Conservation (phyloP, 2,329 filamentous ascomycete species). For the Fusarium algeriense region DNA sequence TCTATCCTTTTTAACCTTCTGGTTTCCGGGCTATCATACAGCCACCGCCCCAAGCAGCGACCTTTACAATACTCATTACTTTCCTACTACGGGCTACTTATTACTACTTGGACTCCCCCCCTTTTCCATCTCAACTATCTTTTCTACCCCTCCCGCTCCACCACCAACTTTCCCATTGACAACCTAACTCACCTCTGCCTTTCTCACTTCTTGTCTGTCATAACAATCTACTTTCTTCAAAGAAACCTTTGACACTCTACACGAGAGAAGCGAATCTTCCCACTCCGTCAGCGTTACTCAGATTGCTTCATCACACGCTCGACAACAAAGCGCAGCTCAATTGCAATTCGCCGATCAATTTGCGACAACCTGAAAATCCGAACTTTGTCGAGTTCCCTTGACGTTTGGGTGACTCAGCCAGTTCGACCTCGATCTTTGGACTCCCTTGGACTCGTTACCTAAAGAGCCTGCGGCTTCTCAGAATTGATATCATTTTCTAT, state of each 20-base stretch:
- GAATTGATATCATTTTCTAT: conserved; percentile 5
- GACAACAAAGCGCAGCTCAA: conserved; percentile 13
- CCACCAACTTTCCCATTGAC: conserved; percentile 45
- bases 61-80: not conserved
- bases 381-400: conserved; percentile 20
- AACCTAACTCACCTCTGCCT: conserved; percentile 45
- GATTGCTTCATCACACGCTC: conserved; percentile 12
- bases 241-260: conserved; percentile 17
- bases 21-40: conserved; percentile 21
- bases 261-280: conserved; percentile 22
- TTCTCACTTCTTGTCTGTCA: conserved; percentile 34
- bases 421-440: conserved; percentile 32
- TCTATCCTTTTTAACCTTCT: conserved; percentile 35
- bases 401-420: conserved; percentile 40
- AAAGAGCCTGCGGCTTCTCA: conserved; percentile 13
- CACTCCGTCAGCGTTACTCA: conserved; percentile 12
- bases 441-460: conserved; percentile 9
- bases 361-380: conserved; percentile 28
- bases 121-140: conserved; percentile 39
- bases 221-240: conserved; percentile 34
- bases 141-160: conserved; percentile 47
- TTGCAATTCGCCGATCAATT: conserved; percentile 26
- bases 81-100: conserved; percentile 30
- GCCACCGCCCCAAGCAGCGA: conserved; percentile 12
- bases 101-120: conserved; percentile 48